Conservation (phyloP, 495 filamentous ascomycete species). For the Aspergillus kassunensis region DNA sequence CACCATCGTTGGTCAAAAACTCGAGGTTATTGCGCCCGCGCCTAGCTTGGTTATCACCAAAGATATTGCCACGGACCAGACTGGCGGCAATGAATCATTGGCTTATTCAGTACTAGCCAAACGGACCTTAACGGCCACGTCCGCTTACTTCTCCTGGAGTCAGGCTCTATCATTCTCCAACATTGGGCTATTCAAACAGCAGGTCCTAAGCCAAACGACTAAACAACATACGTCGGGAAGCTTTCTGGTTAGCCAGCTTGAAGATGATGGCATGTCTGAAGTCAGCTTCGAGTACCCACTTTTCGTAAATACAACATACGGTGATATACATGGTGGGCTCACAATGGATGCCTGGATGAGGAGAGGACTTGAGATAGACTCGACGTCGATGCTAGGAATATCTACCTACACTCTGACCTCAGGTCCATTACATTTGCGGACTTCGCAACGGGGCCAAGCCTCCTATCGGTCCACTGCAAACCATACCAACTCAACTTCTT, state of each 20-base stretch:
- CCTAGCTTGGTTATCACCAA: conserved; percentile 44
- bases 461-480: conserved; percentile 21
- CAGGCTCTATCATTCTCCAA: conserved; percentile 60
- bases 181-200: conserved; percentile 50
- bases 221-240: conserved; percentile 60
- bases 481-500: conserved; percentile 22
- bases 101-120: conserved; percentile 55
- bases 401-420: conserved; percentile 48
- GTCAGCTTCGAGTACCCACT: conserved; percentile 61
- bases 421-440: conserved; percentile 25
- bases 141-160: conserved; percentile 52
- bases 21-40: conserved; percentile 27
- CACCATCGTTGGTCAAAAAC: conserved; percentile 7
- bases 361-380: conserved; percentile 53
- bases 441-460: conserved; percentile 29
- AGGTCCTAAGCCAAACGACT: conserved; percentile 60
- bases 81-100: conserved; percentile 58
- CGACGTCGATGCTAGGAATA: conserved; percentile 42
- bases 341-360: conserved; percentile 56
- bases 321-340: conserved; percentile 45
- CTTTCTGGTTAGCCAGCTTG: conserved; percentile 38
- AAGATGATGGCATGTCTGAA: conserved; percentile 16
- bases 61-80: conserved; percentile 35
- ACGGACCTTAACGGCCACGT: conserved; percentile 53
- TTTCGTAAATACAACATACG: conserved; percentile 52